These are phyloP conservation scores for Ananas comosus DNA, from an alignment of 176 grass and related monocot genomes.

Conservation along the genomic window DNA sequence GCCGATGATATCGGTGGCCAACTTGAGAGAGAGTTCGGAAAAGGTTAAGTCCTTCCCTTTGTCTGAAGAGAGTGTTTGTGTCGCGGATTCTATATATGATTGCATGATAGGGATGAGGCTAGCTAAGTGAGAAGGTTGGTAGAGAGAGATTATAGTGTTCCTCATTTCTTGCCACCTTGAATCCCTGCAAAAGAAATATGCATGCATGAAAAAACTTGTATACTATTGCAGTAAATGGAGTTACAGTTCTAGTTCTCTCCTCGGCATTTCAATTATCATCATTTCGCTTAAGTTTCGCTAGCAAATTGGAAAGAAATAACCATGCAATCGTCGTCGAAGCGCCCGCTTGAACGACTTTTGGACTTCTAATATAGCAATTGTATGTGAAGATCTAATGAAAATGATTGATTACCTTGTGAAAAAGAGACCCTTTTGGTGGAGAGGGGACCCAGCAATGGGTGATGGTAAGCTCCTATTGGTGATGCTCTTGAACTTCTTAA, in stretches of 20 bases:
- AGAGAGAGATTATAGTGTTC: constrained; percentile 68
- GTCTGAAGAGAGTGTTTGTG: constrained; percentile 13
- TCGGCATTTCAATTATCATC: too few relatives aligned
- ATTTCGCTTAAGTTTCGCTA: too few relatives aligned
- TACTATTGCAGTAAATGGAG: neutral
- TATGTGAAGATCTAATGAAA: neutral
- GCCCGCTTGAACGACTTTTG: too few relatives aligned
- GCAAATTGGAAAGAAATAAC: too few relatives aligned
- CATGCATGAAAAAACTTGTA: constrained; percentile 13
- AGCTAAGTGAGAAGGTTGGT: constrained; percentile 68
- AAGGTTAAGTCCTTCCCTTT: constrained; percentile 32
- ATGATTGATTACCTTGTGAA: constrained; percentile 25
- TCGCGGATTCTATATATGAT: constrained; percentile 34
- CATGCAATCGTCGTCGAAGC: too few relatives aligned
- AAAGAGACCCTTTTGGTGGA: constrained; percentile 45
- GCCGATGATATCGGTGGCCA: constrained; percentile 66
- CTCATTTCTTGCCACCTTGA: constrained; percentile 60
- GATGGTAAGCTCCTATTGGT: constrained; percentile 18
- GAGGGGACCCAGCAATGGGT: constrained; percentile 4
- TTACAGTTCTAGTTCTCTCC: too few relatives aligned
- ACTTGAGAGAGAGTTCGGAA: constrained; percentile 56
- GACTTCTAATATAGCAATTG: too few relatives aligned
- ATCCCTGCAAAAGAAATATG: constrained; percentile 33
- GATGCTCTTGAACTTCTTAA: constrained; percentile 40
- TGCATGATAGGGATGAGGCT: constrained; percentile 71